A percentile compares a stretch with the other conserved stretches of the same genome.
These are phyloP conservation scores for Silene latifolia DNA, from an alignment of 148 eudicot genomes.

Conservation along the genomic window DNA sequence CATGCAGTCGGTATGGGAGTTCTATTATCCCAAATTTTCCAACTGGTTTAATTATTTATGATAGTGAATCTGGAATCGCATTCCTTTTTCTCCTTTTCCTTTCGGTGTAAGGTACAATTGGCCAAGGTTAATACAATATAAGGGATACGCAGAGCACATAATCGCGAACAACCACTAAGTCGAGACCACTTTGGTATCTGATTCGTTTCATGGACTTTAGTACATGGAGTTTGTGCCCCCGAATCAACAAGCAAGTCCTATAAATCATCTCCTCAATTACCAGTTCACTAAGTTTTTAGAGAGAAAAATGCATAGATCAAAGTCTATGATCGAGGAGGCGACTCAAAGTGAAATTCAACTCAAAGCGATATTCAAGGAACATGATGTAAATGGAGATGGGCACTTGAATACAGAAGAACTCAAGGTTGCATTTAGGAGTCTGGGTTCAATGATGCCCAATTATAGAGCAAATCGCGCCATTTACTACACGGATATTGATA, in stretches of 20 bases:
- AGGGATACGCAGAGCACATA: no score
- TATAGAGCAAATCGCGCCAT: conserved; percentile 27
- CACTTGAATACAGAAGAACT: conserved; percentile 29
- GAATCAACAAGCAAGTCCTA: background rate
- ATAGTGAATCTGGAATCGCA: conserved; percentile 10
- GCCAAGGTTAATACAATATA: background rate
- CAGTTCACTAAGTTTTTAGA: background rate
- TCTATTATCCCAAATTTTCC: background rate
- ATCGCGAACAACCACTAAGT: background rate
- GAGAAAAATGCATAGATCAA: conserved; percentile 7
- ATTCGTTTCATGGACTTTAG: background rate
- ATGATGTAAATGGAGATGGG: conserved; percentile 27
- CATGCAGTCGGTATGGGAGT: background rate
- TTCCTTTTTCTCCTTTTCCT: background rate
- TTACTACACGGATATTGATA: conserved; percentile 24
- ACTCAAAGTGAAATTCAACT: conserved; percentile 19
- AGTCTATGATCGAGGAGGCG: background rate
- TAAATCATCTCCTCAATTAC: background rate
- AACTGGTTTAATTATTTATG: background rate
- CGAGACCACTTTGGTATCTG: background rate
- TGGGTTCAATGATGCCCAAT: conserved; percentile 22
- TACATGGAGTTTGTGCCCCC: no score
- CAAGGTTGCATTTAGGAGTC: conserved; percentile 23
- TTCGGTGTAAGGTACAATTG: background rate
- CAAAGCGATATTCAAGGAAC: conserved; percentile 20